Evolutionary conservation across 2,329 filamentous ascomycete genomes (phyloP).

Genomic region (Aureobasidium mangrovei): DNA sequence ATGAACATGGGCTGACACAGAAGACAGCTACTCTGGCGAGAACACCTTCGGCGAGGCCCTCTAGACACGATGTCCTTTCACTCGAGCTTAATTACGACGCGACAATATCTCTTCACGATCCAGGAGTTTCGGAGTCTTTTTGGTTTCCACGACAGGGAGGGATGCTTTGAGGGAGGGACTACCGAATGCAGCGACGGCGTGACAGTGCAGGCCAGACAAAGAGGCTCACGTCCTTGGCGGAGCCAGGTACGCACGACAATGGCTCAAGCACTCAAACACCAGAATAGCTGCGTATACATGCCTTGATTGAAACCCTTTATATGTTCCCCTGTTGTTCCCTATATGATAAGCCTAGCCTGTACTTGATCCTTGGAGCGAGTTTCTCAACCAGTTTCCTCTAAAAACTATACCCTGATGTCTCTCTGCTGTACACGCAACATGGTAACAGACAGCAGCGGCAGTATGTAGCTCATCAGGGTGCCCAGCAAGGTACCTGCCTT

Average conservation of each 20-base stretch:
- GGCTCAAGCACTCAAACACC: neutral
- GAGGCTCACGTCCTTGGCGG: neutral
- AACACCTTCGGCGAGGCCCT: constrained; percentile 76
- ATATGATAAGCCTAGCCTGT: neutral
- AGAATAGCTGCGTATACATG: constrained; percentile 6
- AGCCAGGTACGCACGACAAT: neutral
- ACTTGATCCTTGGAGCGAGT: neutral
- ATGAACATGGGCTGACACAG: constrained; percentile 18
- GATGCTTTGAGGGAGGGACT: constrained; percentile 8
- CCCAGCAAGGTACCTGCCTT: neutral
- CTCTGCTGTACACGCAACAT: too few species aligned
- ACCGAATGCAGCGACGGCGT: constrained; percentile 1
- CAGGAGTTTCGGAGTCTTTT: constrained; percentile 11
- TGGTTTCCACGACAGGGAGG: constrained; percentile 1
- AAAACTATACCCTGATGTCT: too few species aligned
- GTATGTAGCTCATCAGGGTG: neutral
- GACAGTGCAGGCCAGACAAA: constrained; percentile 1
- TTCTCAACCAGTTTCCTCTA: neutral
- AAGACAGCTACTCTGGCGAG: constrained; percentile 78
- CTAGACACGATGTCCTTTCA: constrained; percentile 17
- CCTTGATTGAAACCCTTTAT: constrained; percentile 10
- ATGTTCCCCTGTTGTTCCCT: neutral
- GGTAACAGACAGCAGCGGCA: too few species aligned
- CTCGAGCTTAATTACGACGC: neutral
- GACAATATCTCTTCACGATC: neutral